Evolutionary conservation across 1,284 basidiomycete species (phyloP), one percentile per base, ranked within the genome.

Genomic region (Trichosporon sp.): DNA sequence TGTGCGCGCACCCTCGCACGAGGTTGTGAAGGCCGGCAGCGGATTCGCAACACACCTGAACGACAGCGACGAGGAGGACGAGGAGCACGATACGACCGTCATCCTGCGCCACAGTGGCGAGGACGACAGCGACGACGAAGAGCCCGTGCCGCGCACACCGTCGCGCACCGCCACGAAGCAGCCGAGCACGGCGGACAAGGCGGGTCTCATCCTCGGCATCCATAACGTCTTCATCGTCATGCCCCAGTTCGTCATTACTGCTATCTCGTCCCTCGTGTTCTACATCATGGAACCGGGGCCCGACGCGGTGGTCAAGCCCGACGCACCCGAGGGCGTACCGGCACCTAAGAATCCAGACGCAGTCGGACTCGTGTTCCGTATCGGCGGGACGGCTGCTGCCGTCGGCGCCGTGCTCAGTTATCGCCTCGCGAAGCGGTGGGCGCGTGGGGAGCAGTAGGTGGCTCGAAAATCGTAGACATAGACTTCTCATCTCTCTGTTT

Each of bases 141-240:
- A 14, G 6, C 31, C 11, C 51, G 69, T 31, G 51, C 66, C 26
- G 37, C 16, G 37, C 21, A 16, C 48, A 16, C 65, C 43, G 32
- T 14, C 16, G 19, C 26, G 48, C 48, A 32, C 64, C 4, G 54
- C 16, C 11, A 11, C 68, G 12, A 26, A 19, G 21, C 54, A 71
- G 26, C 59, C 70, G 4, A 71, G 87, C 26, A 85, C 92, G 66
- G 91, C 90, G 66, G 88, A 90, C 31, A 93, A 94, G 81, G 92
- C 93, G 0, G 94, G 94, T n/a, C 90, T 93, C 38, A 94, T 96
- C 70, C 85, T 96, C 68, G 93, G 93, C 46, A 95, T 96, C 70
- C 93, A 96, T 82, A 97, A 96, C 77, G 88, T 96, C 68, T 95
- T 92, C 80, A 87, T 96, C 75, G 94, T 96, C 68, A 71, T 87